phyloP scores from a whole-genome alignment of 1,284 basidiomycete species.

The Chondrostereum purpureum region DNA sequence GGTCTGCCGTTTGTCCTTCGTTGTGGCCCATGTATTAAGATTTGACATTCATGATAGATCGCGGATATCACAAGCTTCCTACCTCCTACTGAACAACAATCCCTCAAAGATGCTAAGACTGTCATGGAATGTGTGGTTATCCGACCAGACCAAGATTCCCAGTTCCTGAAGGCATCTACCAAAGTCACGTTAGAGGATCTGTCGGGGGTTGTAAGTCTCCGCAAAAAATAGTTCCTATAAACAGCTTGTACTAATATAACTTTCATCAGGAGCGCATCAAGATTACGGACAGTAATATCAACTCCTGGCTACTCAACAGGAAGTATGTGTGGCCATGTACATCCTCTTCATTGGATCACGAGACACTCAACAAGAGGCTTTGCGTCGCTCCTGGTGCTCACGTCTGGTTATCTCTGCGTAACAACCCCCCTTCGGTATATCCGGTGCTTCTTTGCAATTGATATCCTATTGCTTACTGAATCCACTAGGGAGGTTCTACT shows the following conservation, averaged over 20 bases:
- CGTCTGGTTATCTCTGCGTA: slow-evolving; percentile 36
- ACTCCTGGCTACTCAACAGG: slow-evolving; percentile 40
- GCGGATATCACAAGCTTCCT: slow-evolving; percentile 43
- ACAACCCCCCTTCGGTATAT: slow-evolving; percentile 11
- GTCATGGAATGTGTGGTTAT: slow-evolving; percentile 54
- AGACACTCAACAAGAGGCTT: slow-evolving; percentile 27
- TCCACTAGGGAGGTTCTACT: slow-evolving; percentile 79
- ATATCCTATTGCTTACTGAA: too few relatives aligned
- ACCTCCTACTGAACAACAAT: slow-evolving; percentile 27
- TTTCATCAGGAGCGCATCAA: slow-evolving; percentile 39
- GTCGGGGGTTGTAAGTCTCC: slow-evolving; percentile 24
- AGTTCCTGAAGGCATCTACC: slow-evolving; percentile 39
- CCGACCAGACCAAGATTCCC: slow-evolving; percentile 29
- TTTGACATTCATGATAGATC: slow-evolving; percentile 33
- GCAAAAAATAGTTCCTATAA: slow-evolving; percentile 6
- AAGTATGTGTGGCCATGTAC: slow-evolving; percentile 20
- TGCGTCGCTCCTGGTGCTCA: slow-evolving; percentile 35
- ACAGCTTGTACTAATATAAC: slow-evolving; percentile 12
- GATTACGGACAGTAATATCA: slow-evolving; percentile 35
- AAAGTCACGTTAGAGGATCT: slow-evolving; percentile 17
- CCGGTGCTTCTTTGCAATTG: slow-evolving; percentile 11
- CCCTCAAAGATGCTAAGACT: slow-evolving; percentile 32
- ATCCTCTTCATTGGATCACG: slow-evolving; percentile 21
- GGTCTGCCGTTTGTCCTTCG: slow-evolving; percentile 33
- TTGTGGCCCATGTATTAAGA: slow-evolving; percentile 12